Percentiles rank a stretch among this genome's conserved stretches.
Conservation (phyloP, 345 rosid genomes). For the Excoecaria agallocha region DNA sequence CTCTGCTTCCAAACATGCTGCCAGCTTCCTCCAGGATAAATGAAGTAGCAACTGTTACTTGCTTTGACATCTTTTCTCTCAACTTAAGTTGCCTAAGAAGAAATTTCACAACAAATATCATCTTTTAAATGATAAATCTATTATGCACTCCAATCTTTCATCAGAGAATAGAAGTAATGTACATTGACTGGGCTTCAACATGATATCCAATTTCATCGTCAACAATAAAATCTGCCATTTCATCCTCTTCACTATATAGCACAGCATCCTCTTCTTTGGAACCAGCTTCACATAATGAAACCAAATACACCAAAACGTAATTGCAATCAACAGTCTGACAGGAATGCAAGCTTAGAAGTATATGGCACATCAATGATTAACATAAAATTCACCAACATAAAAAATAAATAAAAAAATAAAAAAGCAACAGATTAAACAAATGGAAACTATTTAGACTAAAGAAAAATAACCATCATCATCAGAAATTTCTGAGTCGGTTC, state of each 20-base stretch:
- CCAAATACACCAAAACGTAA: neutral
- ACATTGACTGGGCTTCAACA: neutral
- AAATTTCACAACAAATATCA: neutral
- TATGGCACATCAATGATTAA: neutral
- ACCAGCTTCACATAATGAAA: neutral
- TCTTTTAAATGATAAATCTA: neutral
- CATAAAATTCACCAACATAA: neutral
- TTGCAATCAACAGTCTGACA: neutral
- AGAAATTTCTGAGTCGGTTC: neutral
- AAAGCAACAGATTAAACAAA: neutral
- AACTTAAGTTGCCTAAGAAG: neutral
- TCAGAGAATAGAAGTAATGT: neutral
- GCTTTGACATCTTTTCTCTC: neutral
- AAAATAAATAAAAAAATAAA: neutral
- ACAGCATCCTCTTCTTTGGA: neutral
- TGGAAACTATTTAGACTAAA: neutral
- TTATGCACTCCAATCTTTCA: neutral
- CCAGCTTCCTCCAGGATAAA: slow-evolving; percentile 6
- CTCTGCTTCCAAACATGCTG: neutral
- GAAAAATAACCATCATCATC: neutral
- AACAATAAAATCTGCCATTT: slow-evolving; percentile 16
- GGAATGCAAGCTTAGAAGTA: neutral
- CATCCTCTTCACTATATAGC: slow-evolving; percentile 1
- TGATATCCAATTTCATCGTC: neutral
- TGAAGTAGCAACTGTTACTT: neutral